A percentile compares a stretch with the other conserved stretches of the same genome.
Conservation (phyloP, 768 basidiomycete species). For the Lactarius trivialis region DNA sequence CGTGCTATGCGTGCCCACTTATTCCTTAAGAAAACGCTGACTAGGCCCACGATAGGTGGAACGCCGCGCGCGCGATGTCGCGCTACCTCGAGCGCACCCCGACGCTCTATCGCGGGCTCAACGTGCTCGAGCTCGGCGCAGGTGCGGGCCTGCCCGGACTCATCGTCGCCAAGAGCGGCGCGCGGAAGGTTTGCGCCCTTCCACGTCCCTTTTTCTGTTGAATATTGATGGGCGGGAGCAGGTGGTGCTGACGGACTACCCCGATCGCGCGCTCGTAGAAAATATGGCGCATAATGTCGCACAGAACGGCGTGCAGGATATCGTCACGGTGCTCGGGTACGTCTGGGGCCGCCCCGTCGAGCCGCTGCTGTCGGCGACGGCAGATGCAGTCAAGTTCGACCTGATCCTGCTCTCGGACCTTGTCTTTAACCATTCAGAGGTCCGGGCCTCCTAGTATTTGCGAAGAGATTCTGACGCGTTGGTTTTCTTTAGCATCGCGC, state of each 20-base stretch:
- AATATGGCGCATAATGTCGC: conserved; percentile 70
- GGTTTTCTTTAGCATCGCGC: conserved; percentile 59
- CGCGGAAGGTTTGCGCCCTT: conserved; percentile 45
- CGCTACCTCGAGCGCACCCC: conserved; percentile 55
- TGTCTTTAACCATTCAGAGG: conserved; percentile 93
- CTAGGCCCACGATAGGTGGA: conserved; percentile 50
- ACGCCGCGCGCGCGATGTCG: conserved; percentile 68
- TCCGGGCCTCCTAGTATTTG: conserved; percentile 23
- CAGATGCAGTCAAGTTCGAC: conserved; percentile 46
- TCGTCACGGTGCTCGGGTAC: conserved; percentile 46
- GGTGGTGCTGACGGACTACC: conserved; percentile 91
- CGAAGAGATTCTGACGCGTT: too few relatives aligned
- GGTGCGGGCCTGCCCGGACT: conserved; percentile 88
- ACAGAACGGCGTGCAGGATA: conserved; percentile 37
- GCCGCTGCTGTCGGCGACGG: conserved; percentile 32
- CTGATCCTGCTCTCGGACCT: conserved; percentile 87
- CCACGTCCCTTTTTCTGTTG: too few relatives aligned
- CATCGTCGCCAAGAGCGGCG: conserved; percentile 63
- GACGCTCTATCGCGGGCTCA: conserved; percentile 38
- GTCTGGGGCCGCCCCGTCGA: conserved; percentile 66
- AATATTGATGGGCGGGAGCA: not conserved
- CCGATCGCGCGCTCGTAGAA: conserved; percentile 64
- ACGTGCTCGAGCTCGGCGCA: conserved; percentile 85
- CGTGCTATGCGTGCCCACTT: conserved; percentile 13
- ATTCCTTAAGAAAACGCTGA: too few relatives aligned